Conservation (phyloP, 1,139 yeast species). For the Geotrichum bryndzae region DNA sequence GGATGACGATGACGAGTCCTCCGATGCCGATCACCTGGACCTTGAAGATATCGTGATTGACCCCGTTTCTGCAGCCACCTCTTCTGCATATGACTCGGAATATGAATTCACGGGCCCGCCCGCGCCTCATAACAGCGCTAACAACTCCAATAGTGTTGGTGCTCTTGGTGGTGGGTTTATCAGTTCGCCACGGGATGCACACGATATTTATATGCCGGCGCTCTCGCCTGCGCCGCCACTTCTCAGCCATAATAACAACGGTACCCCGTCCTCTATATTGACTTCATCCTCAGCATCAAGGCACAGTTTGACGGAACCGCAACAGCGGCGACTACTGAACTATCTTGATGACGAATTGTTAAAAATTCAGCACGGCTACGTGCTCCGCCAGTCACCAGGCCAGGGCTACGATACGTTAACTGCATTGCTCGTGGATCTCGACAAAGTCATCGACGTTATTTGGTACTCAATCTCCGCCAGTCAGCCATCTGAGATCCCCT, state of each 20-base stretch:
- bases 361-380: conserved; percentile 17
- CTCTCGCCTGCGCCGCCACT: conserved; percentile 15
- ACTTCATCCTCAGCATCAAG: conserved; percentile 6
- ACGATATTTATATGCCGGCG: conserved; percentile 10
- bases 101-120: background rate
- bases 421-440: conserved; percentile 44
- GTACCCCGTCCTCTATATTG: background rate
- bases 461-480: conserved; percentile 48
- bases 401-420: conserved; percentile 38
- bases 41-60: background rate
- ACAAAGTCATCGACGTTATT: conserved; percentile 45
- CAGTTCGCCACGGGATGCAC: background rate
- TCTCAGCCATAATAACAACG: background rate
- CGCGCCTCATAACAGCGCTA: background rate
- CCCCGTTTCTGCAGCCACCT: background rate
- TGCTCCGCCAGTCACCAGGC: conserved; percentile 14
- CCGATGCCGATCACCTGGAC: background rate
- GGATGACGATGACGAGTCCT: background rate
- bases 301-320: conserved; percentile 15
- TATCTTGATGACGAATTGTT: conserved; percentile 13
- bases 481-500: conserved; percentile 6
- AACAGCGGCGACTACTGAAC: conserved; percentile 9
- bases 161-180: background rate
- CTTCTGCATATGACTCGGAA: background rate
- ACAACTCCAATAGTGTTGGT: background rate